These are phyloP conservation scores for Tarenaya hassleriana DNA, from an alignment of 345 rosid genomes.

Conservation along the genomic window DNA sequence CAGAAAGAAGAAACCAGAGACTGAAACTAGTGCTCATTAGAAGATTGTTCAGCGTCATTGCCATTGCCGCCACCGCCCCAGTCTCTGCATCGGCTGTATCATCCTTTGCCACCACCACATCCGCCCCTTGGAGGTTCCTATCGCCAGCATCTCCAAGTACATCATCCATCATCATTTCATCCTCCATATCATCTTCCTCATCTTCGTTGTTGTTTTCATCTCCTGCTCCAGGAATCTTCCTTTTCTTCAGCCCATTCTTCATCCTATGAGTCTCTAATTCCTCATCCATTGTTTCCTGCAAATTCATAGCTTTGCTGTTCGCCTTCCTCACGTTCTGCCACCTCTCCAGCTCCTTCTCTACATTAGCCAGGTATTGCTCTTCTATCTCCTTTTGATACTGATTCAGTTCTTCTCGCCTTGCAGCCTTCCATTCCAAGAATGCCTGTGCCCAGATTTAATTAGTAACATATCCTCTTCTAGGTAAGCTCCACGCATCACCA, in stretches of 20 bases:
- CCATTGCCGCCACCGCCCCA: slow-evolving; percentile 25
- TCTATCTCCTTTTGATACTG: slow-evolving; percentile 77
- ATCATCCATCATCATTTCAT: slow-evolving; percentile 85
- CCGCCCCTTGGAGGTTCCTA: slow-evolving; percentile 34
- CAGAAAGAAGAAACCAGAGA: slow-evolving; percentile 9
- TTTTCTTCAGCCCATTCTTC: slow-evolving; percentile 92
- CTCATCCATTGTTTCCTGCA: slow-evolving; percentile 97
- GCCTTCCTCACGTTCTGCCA: slow-evolving; percentile 88
- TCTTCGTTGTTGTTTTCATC: slow-evolving; percentile 83
- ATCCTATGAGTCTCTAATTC: slow-evolving; percentile 87
- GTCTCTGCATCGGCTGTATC: slow-evolving; percentile 42
- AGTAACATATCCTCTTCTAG: not conserved
- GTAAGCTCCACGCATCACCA: too few relatives aligned
- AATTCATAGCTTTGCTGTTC: slow-evolving; percentile 42
- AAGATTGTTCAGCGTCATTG: not conserved
- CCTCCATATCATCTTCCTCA: slow-evolving; percentile 82
- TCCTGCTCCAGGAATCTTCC: slow-evolving; percentile 70
- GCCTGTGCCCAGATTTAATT: slow-evolving; percentile 33
- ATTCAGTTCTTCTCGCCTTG: slow-evolving; percentile 67
- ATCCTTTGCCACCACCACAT: slow-evolving; percentile 25
- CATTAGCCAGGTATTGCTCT: slow-evolving; percentile 58
- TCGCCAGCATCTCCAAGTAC: slow-evolving; percentile 61
- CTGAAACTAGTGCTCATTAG: slow-evolving; percentile 15
- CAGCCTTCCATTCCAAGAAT: slow-evolving; percentile 69
- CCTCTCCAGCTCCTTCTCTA: slow-evolving; percentile 89